phyloP scores from a whole-genome alignment of 106 monocot genomes.

The Allium sativum region DNA sequence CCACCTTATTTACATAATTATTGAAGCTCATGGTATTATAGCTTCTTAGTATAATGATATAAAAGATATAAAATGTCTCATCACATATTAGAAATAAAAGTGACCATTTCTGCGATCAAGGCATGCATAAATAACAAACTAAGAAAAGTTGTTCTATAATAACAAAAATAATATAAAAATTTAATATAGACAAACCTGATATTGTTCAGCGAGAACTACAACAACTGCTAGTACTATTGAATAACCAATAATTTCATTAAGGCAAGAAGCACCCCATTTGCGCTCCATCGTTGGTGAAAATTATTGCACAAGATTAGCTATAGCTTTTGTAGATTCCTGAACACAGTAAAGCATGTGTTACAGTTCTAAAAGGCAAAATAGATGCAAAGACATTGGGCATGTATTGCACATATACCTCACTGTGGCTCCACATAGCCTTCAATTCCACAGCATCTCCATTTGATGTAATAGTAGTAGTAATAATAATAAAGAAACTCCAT shows the following conservation, averaged over 20 bases:
- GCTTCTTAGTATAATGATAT: too few species aligned
- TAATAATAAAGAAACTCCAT: too few species aligned
- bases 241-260: slow-evolving; percentile 76
- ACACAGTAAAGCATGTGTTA: neutral
- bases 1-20: too few species aligned
- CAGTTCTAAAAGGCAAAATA: neutral
- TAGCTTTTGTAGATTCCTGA: slow-evolving; percentile 84
- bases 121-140: too few species aligned
- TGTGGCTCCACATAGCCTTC: slow-evolving; percentile 82
- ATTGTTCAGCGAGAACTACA: slow-evolving; percentile 86
- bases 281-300: slow-evolving; percentile 65
- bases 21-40: too few species aligned
- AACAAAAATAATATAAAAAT: too few species aligned
- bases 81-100: too few species aligned
- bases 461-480: too few species aligned
- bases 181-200: slow-evolving; percentile 49
- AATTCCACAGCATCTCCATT: slow-evolving; percentile 36
- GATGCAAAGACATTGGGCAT: neutral
- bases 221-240: slow-evolving; percentile 66
- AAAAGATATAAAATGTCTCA: too few species aligned
- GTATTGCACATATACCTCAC: slow-evolving; percentile 34
- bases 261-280: slow-evolving; percentile 79
- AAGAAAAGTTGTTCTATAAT: neutral
- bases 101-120: too few species aligned
- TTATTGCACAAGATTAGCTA: slow-evolving; percentile 63